These are phyloP conservation scores for Periconia macrospinosa DNA, from an alignment of 2,329 filamentous ascomycete species.

Conservation along the genomic window DNA sequence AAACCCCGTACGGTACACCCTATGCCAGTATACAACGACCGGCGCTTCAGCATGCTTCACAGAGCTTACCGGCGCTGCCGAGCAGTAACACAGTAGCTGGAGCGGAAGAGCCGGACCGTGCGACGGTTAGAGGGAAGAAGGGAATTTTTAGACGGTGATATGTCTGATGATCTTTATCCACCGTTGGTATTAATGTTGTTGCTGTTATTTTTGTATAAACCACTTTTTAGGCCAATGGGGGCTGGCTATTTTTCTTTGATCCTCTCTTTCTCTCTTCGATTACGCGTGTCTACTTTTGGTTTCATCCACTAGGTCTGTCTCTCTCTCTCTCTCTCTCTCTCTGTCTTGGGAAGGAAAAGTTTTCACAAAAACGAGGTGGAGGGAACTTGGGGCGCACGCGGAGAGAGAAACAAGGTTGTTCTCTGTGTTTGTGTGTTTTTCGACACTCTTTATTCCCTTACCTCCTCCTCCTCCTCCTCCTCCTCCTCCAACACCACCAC, in stretches of 20 bases:
- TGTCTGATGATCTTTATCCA: neutral
- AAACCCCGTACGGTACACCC: conserved; percentile 29
- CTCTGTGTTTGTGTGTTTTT: no score
- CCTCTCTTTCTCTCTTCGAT: neutral
- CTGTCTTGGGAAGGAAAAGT: no score
- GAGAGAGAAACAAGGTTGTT: no score
- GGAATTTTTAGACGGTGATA: neutral
- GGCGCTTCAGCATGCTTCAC: conserved; percentile 22
- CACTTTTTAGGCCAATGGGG: neutral
- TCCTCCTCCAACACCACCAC: no score
- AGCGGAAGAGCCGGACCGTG: neutral
- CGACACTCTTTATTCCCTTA: no score
- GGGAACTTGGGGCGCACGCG: no score
- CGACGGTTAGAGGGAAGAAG: neutral
- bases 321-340: no score
- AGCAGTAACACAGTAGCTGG: neutral
- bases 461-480: no score
- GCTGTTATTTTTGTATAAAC: neutral
- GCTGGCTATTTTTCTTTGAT: neutral
- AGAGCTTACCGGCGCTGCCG: conserved; percentile 32
- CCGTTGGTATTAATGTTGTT: no score
- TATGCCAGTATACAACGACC: conserved; percentile 24
- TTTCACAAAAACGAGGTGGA: no score
- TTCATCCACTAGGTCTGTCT: neutral
- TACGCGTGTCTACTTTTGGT: neutral